Base-by-base conservation (phyloP, 2,329 filamentous ascomycete species). In the Monosporascus sp. region DNA sequence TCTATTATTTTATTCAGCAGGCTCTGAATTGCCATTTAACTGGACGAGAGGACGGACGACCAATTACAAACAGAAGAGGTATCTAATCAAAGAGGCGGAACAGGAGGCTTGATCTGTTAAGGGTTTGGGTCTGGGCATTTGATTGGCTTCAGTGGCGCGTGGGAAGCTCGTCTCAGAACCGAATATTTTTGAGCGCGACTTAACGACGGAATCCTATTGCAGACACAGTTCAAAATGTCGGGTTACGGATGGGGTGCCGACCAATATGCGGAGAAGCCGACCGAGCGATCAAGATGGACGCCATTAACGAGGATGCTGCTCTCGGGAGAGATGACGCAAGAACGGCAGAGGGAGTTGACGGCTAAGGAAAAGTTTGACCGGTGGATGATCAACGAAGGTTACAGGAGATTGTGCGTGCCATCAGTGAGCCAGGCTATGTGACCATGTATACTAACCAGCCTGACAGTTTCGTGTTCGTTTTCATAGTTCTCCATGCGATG, bases 341-440 rank as follows among this genome's bases (percentile, higher is more conserved):
- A 90, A 67, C 81, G 76, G 64, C 84, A 87, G 60, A 84, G 84
- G 66, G 80, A 85, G 52, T 74, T 93, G 61, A 83, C 82, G 24
- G 70, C 81, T 57, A 80, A 82, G 65, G 87, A 93, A 69, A 87
- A 82, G 67, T 87, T 93, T 65, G 86, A 92, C 69, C 78, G 85
- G 60, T 94, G 89, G 89, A 92, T 94, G 89, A 86, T 93, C 56
- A 93, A 93, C 68, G 89, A 93, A 68, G 89, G 89, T 55, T 91
- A 90, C 68, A 80, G 88, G 67, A 79, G 88, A 82, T 79, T 93
- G 83, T 90, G 77, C 53, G 86, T 80, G 51, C 18, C 25, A 34
- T 9, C 11, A 20, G 57, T 59, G 47, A 57, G 54, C 60, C 39
- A 18, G 38, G 37, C 22, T 15, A 24, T 22, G 15, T 53, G 24